These are phyloP conservation scores for Epichloe coenophiala DNA, from an alignment of 2,329 filamentous ascomycete genomes.

Conservation along the genomic window DNA sequence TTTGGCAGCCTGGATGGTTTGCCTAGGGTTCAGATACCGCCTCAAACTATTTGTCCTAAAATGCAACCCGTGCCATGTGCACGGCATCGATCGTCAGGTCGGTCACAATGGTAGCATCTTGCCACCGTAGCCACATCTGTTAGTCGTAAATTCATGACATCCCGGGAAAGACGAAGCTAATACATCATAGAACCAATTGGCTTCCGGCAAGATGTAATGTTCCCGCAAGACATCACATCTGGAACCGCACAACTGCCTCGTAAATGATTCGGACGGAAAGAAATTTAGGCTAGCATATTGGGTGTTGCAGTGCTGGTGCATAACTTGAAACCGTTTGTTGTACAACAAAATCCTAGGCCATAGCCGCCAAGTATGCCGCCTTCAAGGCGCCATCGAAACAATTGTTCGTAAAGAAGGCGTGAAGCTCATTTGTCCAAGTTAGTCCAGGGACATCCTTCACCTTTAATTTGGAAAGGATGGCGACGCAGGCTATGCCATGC, in stretches of 20 bases:
- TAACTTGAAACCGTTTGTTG: conserved; percentile 5
- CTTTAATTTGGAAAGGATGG: not conserved
- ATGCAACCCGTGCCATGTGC: not conserved
- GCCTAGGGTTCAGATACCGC: not conserved
- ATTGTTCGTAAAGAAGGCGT: not conserved
- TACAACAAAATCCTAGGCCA: not conserved
- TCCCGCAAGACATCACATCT: not conserved
- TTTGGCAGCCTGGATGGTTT: not conserved
- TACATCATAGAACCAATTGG: conserved; percentile 15
- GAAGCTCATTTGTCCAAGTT: not conserved
- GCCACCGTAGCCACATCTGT: not conserved
- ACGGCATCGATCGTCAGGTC: not conserved
- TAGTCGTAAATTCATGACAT: not conserved
- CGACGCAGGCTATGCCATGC: not conserved
- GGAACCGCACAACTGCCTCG: not conserved
- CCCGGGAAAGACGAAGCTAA: conserved; percentile 28
- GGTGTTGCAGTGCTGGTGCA: conserved; percentile 1
- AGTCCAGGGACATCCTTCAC: not conserved
- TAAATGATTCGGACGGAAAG: not conserved
- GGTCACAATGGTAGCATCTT: not conserved
- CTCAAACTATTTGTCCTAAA: not conserved
- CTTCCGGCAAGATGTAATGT: not conserved
- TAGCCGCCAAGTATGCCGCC: not conserved
- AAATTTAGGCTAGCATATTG: not conserved
- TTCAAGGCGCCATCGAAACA: not conserved